Base-by-base conservation (phyloP, 495 filamentous ascomycete genomes). In the Penicillium chermesinum region DNA sequence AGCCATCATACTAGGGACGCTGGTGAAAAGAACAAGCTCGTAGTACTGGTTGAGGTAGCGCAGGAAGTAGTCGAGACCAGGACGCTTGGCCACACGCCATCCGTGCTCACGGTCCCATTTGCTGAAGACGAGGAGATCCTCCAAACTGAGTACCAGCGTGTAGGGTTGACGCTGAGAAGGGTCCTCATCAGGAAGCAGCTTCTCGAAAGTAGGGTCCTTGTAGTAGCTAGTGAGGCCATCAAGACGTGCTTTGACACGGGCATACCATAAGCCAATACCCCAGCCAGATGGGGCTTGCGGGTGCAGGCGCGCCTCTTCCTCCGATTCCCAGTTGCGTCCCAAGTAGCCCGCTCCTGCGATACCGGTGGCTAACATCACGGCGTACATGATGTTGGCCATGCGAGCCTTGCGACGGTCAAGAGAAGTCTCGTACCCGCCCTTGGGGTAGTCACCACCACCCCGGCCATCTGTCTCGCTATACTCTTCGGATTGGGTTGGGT, bases 31-130 rank as follows among this genome's bases (percentile, higher is more conserved):
- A 32, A 96, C 94, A 17, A 98, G 76, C 64, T 98, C 93, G 66
- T 96, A 98, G 75, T 97, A 96, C 63, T 96, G 89, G 67, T 85
- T 89, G 33, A 98, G 76, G 63, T 98, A 98, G 59, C 86, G 88
- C 44, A 98, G 67, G 73, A 98, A 97, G 74, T 98, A 98, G 71
- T 98, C 93, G 38, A 95, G 77, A 34, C 93, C 93, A 20, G 93
- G 93, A 27, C 93, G 82, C 72, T 98, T 98, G 35, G 93, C 93
- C 54, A 91, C 80, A 48, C 91, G 82, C 91, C 93, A 98, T 20
- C 93, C 93, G 57, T 96, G 86, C 56, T 97, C 86, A 41, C 90
- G 80, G 16, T 81, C 81, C 93, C 93, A 98, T 57, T 95, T 87
- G 63, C 85, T 89, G 67, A 96, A 91, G 27, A 98, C 81, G 20